Evolutionary conservation across 371 early-diverging fungal genomes (phyloP).

Genomic region (Coemansia sp.): DNA sequence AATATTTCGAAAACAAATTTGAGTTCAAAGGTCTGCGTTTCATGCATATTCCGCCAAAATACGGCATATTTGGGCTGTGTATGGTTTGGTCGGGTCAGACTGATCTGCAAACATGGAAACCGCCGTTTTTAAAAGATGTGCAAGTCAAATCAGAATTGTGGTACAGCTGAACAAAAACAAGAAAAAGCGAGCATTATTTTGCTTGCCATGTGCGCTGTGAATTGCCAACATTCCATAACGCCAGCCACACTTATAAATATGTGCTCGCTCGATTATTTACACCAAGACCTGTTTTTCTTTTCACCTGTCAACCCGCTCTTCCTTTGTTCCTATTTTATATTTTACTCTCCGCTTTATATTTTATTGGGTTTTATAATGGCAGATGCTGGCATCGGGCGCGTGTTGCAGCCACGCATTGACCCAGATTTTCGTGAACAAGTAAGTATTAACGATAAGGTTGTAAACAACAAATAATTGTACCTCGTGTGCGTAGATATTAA

Average conservation of each 20-base stretch:
- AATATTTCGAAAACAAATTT: not conserved
- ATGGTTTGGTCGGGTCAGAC: not conserved
- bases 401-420: slow-evolving; percentile 8
- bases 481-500: too few species aligned
- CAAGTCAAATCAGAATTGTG: slow-evolving; percentile 3
- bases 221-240: not conserved
- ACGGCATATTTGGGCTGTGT: too few species aligned
- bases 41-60: not conserved
- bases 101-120: slow-evolving; percentile 7
- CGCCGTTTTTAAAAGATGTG: not conserved
- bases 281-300: slow-evolving; percentile 1
- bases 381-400: not conserved
- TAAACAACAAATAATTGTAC: not conserved
- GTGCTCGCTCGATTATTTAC: not conserved
- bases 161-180: not conserved
- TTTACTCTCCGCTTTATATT: not conserved
- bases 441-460: not conserved
- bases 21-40: not conserved
- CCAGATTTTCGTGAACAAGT: not conserved
- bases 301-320: not conserved
- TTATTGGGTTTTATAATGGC: not conserved
- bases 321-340: not conserved
- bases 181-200: not conserved
- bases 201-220: not conserved
- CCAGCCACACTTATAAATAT: not conserved